These are phyloP conservation scores for Syncephalis plumigaleata DNA, from an alignment of 371 early-diverging fungal species.

Conservation along the genomic window DNA sequence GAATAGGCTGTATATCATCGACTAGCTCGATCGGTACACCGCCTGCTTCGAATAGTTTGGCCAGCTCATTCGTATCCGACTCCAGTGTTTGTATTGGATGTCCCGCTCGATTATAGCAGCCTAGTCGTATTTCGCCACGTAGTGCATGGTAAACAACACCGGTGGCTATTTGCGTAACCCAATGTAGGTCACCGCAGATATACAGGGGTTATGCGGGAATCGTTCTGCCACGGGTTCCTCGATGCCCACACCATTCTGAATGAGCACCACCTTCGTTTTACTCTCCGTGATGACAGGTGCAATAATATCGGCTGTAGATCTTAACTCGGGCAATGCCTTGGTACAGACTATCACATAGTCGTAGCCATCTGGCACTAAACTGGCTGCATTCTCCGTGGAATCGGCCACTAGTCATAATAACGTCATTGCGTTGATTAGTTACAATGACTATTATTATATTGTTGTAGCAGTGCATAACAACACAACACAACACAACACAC, in stretches of 20 bases:
- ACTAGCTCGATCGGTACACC: slow-evolving; percentile 24
- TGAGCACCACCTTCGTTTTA: slow-evolving; percentile 46
- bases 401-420: slow-evolving; percentile 27
- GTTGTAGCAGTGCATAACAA: too few species aligned
- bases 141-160: slow-evolving; percentile 35
- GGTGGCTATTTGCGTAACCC: slow-evolving; percentile 40
- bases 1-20: slow-evolving; percentile 41
- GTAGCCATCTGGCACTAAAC: slow-evolving; percentile 27
- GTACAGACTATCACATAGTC: slow-evolving; percentile 46
- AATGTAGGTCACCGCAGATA: slow-evolving; percentile 58
- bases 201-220: slow-evolving; percentile 47
- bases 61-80: not conserved
- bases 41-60: slow-evolving; percentile 15
- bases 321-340: slow-evolving; percentile 51
- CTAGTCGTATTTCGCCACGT: slow-evolving; percentile 15
- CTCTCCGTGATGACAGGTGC: slow-evolving; percentile 32
- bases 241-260: slow-evolving; percentile 77
- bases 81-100: slow-evolving; percentile 8
- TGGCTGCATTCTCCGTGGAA: slow-evolving; percentile 23
- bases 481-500: not conserved
- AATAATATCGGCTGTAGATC: slow-evolving; percentile 38
- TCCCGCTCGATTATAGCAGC: slow-evolving; percentile 12
- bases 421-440: not conserved
- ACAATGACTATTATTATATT: too few species aligned
- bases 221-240: slow-evolving; percentile 39